Evolutionary conservation across 225 moss, liverwort and hornwort genomes (phyloP), one percentile per base, ranked within the genome.

Genomic region (Thuidium tamariscinum): DNA sequence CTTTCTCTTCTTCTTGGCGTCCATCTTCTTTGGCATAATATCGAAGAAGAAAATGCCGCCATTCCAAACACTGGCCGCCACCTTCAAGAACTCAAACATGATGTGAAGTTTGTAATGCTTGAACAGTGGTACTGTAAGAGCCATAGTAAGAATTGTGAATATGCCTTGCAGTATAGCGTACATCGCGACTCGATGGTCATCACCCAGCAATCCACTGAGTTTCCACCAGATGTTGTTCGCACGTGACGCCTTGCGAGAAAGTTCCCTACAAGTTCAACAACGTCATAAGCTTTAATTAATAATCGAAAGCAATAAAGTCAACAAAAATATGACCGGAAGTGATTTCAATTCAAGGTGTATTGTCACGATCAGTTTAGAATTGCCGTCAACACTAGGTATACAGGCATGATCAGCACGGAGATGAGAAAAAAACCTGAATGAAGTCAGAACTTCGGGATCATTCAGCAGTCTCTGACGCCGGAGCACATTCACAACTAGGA

Each of bases 221-320:
- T 93, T 94, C 99, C 99, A 99, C 99, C 99, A 99, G 68, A 99
- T 86, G 66, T 99, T 99, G 91, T 99, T 97, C 42, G 99, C 97
- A 73, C 96, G 95, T 34, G 94, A 94, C 69, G 99, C 99, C 86
- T 99, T 99, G 36, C 99, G 95, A 85, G 97, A 96, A 65, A 99
- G 92, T 87, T 99, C 97, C 88, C 97, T 99, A 90, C 81, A 88
- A 41, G 46, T 65, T 88, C 66, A 81, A 81, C 19, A n/a, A 77
- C 34, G 57, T 54, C 49, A 56, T 34, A 77, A 10, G 10, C 44
- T 42, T 89, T 41, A 69, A 48, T 55, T 82, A 22, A 16, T 37
- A 7, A 44, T 89, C 64, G 25, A 77, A 42, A 56, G 42, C 72
- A 79, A 79, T 41, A 2, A 75, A 73, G 30, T 85, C 59, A 60